Evolutionary conservation across 169 alveolate species (phyloP).

Genomic region (Plasmodium sp.): DNA sequence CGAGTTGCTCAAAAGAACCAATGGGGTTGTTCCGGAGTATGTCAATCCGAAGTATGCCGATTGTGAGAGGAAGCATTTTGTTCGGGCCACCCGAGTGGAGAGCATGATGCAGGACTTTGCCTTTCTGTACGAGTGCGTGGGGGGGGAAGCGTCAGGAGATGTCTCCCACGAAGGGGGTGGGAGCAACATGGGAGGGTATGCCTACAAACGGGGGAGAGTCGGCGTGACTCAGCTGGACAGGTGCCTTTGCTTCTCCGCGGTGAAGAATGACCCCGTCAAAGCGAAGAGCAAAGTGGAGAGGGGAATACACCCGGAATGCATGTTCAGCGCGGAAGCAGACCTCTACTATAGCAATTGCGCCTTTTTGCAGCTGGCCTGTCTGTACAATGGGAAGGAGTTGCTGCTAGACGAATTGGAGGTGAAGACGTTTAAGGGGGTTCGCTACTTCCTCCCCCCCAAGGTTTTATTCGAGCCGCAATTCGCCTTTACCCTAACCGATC

Average conservation of each 20-base stretch:
- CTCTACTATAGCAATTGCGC: slow-evolving; percentile 82
- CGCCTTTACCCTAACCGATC: slow-evolving; percentile 54
- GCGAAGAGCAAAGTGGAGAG: slow-evolving; percentile 81
- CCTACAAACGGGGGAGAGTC: slow-evolving; percentile 78
- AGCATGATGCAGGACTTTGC: slow-evolving; percentile 93
- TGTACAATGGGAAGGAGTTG: slow-evolving; percentile 67
- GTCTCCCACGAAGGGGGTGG: background rate
- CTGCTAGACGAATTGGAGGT: slow-evolving; percentile 12
- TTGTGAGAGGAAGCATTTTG: slow-evolving; percentile 87
- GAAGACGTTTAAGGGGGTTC: slow-evolving; percentile 23
- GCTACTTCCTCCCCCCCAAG: slow-evolving; percentile 56
- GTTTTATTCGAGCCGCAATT: slow-evolving; percentile 59
- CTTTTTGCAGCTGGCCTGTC: slow-evolving; percentile 83
- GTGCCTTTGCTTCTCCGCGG: slow-evolving; percentile 89
- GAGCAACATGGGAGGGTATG: background rate
- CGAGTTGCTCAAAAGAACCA: slow-evolving; percentile 85
- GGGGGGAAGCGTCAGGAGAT: background rate
- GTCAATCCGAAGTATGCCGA: slow-evolving; percentile 95
- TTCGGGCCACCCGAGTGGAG: slow-evolving; percentile 92
- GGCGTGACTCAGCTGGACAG: slow-evolving; percentile 88
- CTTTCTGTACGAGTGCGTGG: slow-evolving; percentile 64
- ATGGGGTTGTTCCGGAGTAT: slow-evolving; percentile 94
- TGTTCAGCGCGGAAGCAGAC: slow-evolving; percentile 88
- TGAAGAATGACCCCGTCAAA: slow-evolving; percentile 85
- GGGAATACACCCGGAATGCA: slow-evolving; percentile 85